A percentile compares a stretch with the other conserved stretches of the same genome.
These are phyloP conservation scores for Ceratobasidium sp. DNA, from an alignment of 1,284 basidiomycete species.

Conservation along the genomic window DNA sequence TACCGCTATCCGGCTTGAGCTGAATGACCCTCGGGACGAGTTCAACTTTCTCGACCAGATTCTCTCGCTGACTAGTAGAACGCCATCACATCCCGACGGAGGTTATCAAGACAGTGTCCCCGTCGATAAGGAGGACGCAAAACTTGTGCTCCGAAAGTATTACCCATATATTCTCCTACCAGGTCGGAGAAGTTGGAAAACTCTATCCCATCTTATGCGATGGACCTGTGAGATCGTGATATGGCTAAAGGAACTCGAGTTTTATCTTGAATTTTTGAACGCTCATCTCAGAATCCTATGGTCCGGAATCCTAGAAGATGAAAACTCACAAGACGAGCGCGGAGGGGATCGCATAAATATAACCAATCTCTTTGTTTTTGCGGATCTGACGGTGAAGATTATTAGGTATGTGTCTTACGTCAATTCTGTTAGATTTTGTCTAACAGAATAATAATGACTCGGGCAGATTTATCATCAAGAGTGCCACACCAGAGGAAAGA, in stretches of 20 bases:
- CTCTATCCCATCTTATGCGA: background rate
- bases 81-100: background rate
- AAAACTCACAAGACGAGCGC: background rate
- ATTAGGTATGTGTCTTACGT: background rate
- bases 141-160: background rate
- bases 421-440: background rate
- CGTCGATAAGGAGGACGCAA: background rate
- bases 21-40: background rate
- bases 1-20: background rate
- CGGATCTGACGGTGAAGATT: background rate
- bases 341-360: background rate
- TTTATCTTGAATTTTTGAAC: background rate
- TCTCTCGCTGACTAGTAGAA: no score
- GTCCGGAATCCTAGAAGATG: background rate
- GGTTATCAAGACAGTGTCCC: background rate
- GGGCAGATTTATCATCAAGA: background rate
- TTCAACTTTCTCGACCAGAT: background rate
- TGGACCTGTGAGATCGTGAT: background rate
- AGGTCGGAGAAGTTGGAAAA: background rate
- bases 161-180: background rate
- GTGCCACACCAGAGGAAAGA: background rate
- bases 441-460: no score
- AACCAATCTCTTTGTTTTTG: background rate
- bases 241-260: background rate
- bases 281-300: background rate